phyloP scores from a whole-genome alignment of 495 filamentous ascomycete species.

The Mycothermus thermophilus region DNA sequence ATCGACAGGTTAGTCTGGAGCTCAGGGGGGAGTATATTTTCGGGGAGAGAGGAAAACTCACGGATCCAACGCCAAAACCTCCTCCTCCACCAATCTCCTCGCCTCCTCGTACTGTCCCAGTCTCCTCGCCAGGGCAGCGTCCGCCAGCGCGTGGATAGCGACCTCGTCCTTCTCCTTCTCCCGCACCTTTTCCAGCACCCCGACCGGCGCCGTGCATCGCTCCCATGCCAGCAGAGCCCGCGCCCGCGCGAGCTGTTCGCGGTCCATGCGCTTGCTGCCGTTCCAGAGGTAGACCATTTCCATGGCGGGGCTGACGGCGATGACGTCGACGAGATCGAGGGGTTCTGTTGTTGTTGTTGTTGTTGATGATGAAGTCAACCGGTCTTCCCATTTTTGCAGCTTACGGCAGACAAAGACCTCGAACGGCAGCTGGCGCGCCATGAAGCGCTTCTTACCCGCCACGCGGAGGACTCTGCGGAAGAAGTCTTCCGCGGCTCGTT shows the following conservation, averaged over 20 bases:
- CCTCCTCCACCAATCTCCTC: slow-evolving; percentile 44
- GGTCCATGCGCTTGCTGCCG: slow-evolving; percentile 61
- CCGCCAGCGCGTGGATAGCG: slow-evolving; percentile 51
- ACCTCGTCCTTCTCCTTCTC: slow-evolving; percentile 70
- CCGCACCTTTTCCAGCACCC: slow-evolving; percentile 43
- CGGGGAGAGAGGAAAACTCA: slow-evolving; percentile 46
- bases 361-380: slow-evolving; percentile 56
- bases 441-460: slow-evolving; percentile 76
- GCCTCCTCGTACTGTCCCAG: slow-evolving; percentile 49
- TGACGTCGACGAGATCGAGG: slow-evolving; percentile 62
- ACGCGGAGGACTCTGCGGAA: slow-evolving; percentile 57
- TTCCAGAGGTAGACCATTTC: slow-evolving; percentile 99
- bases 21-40: slow-evolving; percentile 33
- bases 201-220: slow-evolving; percentile 36
- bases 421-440: slow-evolving; percentile 80
- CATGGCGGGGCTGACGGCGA: slow-evolving; percentile 69
- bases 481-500: slow-evolving; percentile 53
- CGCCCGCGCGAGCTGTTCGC: slow-evolving; percentile 48
- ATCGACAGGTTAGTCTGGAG: neutral
- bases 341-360: too few relatives aligned
- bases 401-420: slow-evolving; percentile 80
- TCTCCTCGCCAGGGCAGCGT: slow-evolving; percentile 52
- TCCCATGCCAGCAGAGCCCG: slow-evolving; percentile 52
- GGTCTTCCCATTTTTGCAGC: slow-evolving; percentile 76
- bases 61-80: too few relatives aligned